Percentiles rank a stretch among this genome's conserved stretches.
Conservation (phyloP, 2,329 filamentous ascomycete genomes). For the Aspergillus oerlinghausenensis region DNA sequence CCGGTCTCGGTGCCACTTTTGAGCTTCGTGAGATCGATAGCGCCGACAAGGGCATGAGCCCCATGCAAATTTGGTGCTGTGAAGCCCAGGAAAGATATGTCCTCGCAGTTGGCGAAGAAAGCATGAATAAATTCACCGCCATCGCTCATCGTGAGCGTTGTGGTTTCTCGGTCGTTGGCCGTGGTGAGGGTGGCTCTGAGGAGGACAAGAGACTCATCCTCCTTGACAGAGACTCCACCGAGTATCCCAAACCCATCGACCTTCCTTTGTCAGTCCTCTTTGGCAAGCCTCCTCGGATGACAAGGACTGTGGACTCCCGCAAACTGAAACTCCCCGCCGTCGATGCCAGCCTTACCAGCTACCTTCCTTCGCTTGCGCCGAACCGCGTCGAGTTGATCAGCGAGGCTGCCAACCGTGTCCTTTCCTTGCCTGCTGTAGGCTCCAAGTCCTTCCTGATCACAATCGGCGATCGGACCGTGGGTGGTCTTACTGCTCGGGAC, state of each 20-base stretch:
- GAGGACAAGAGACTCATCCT: constrained; percentile 72
- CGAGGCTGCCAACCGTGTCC: constrained; percentile 74
- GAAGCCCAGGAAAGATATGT: constrained; percentile 97
- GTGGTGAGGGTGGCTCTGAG: constrained; percentile 60
- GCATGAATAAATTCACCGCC: constrained; percentile 67
- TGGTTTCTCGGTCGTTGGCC: constrained; percentile 86
- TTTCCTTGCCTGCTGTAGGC: constrained; percentile 83
- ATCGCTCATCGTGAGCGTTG: constrained; percentile 79
- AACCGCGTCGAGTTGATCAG: constrained; percentile 45
- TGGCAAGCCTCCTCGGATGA: constrained; percentile 79
- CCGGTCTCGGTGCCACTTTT: constrained; percentile 83
- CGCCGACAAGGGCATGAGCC: constrained; percentile 86
- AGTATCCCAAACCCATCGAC: constrained; percentile 76
- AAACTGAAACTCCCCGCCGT: constrained; percentile 66
- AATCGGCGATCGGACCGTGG: constrained; percentile 88
- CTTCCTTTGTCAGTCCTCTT: constrained; percentile 85
- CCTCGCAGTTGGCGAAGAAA: constrained; percentile 74
- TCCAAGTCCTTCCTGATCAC: constrained; percentile 97
- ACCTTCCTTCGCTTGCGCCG: constrained; percentile 54
- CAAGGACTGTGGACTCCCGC: constrained; percentile 66
- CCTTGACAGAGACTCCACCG: constrained; percentile 71
- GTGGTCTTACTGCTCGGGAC: constrained; percentile 80
- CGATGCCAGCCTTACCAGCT: constrained; percentile 66
- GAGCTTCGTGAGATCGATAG: constrained; percentile 93
- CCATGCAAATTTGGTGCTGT: constrained; percentile 96